Conservation (phyloP, 2,329 filamentous ascomycete species). For the Aspergillus novofumigatus region DNA sequence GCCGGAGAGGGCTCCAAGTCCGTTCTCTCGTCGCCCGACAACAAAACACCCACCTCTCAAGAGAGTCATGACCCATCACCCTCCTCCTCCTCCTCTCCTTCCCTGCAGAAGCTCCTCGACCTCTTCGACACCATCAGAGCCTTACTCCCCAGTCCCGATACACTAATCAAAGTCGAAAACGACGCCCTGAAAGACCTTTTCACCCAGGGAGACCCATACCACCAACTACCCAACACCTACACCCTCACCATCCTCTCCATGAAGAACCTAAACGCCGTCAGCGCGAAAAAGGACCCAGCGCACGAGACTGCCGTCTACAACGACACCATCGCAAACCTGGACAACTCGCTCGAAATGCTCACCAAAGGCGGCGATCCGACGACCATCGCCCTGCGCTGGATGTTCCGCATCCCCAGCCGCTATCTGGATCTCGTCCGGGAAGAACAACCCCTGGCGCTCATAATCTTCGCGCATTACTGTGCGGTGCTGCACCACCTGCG, state of each 20-base stretch:
- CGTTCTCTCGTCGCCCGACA: background rate
- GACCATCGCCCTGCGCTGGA: constrained; percentile 5
- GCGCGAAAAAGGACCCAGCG: background rate
- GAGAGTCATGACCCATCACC: background rate
- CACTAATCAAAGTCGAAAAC: background rate
- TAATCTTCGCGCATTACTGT: constrained; percentile 8
- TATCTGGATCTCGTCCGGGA: constrained; percentile 4
- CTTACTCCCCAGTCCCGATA: background rate
- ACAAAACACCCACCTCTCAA: background rate
- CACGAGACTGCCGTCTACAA: constrained; percentile 1
- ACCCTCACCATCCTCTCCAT: constrained; percentile 5
- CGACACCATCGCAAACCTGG: constrained; percentile 4
- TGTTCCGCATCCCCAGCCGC: constrained; percentile 1
- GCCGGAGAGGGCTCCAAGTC: background rate
- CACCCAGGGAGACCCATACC: background rate
- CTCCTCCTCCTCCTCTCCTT: background rate
- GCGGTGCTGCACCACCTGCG: constrained; percentile 9
- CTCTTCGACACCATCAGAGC: background rate
- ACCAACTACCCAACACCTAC: constrained; percentile 1
- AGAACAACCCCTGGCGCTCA: constrained; percentile 4
- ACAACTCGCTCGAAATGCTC: constrained; percentile 4
- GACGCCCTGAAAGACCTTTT: background rate
- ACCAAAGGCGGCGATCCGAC: constrained; percentile 5
- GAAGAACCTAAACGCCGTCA: constrained; percentile 2
- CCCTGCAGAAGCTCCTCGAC: background rate